These are phyloP conservation scores for Iris pallida DNA, from an alignment of 116 monocot genomes.

Conservation along the genomic window DNA sequence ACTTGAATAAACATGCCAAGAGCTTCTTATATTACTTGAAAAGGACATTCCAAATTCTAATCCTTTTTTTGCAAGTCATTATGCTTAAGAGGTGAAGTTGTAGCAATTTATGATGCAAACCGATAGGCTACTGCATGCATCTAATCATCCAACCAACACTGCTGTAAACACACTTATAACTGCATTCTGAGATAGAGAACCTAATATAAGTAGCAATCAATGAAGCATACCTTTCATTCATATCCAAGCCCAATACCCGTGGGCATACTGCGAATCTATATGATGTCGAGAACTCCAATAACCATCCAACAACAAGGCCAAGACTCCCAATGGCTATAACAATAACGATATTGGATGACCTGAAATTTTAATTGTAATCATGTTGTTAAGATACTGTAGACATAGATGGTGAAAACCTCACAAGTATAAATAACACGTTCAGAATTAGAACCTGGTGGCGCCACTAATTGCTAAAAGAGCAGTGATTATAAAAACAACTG, in stretches of 20 bases:
- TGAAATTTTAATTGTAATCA: conserved; percentile 19
- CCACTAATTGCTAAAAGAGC: conserved; percentile 78
- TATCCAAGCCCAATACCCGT: conserved; percentile 22
- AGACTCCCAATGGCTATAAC: conserved; percentile 77
- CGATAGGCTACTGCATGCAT: too few species aligned
- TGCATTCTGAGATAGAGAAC: too few species aligned
- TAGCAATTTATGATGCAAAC: too few species aligned
- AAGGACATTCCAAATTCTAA: not conserved
- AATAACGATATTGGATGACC: conserved; percentile 67
- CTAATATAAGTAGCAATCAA: conserved; percentile 2
- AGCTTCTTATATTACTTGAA: not conserved
- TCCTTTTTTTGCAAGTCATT: too few species aligned
- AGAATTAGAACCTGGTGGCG: conserved; percentile 60
- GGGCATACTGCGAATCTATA: conserved; percentile 27
- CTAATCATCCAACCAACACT: too few species aligned
- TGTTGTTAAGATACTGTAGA: not conserved
- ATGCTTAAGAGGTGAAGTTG: too few species aligned
- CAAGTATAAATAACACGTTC: not conserved
- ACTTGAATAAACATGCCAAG: not conserved
- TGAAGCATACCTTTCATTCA: conserved; percentile 38
- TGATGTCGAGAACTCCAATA: conserved; percentile 61
- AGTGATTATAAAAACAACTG: conserved; percentile 64
- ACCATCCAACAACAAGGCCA: conserved; percentile 82
- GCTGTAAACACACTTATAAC: too few species aligned
- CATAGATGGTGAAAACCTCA: not conserved